These are phyloP conservation scores for Penicillium bovifimosum DNA, from an alignment of 495 filamentous ascomycete genomes.

Conservation along the genomic window DNA sequence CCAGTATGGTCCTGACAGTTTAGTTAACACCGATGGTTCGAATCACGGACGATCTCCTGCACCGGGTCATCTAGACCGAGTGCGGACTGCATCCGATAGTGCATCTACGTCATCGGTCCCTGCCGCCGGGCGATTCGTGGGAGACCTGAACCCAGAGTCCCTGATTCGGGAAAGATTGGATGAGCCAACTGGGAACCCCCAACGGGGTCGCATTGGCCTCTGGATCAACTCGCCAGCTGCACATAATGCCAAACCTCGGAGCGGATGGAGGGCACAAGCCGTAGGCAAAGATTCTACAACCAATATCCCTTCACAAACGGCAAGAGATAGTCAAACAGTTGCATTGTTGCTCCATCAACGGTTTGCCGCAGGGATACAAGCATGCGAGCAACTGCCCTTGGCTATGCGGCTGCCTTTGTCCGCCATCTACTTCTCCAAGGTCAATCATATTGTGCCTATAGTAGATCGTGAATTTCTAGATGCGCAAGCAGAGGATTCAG, in stretches of 20 bases:
- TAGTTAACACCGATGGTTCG: neutral
- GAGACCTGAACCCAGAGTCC: constrained; percentile 46
- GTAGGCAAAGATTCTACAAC: constrained; percentile 1
- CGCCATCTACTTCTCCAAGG: constrained; percentile 29
- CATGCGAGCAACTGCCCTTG: constrained; percentile 25
- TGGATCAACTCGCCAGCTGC: constrained; percentile 35
- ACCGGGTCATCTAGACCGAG: neutral
- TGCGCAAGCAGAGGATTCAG: constrained; percentile 15
- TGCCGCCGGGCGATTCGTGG: constrained; percentile 38
- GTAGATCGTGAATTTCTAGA: constrained; percentile 28
- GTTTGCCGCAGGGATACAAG: constrained; percentile 25
- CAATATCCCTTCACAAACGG: neutral
- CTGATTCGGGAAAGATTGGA: constrained; percentile 37
- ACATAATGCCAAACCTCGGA: constrained; percentile 5
- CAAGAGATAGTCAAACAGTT: constrained; percentile 13
- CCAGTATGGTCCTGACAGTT: neutral
- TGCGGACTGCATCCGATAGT: constrained; percentile 3
- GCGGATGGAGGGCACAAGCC: neutral
- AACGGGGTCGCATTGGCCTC: constrained; percentile 39
- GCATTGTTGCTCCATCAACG: constrained; percentile 26
- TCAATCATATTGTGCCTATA: constrained; percentile 35
- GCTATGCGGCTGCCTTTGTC: constrained; percentile 23
- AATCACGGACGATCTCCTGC: neutral
- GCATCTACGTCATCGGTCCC: constrained; percentile 11
- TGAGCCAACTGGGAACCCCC: constrained; percentile 26